Evolutionary conservation across 345 rosid genomes (phyloP), one percentile per base, ranked within the genome.

Genomic region (Passiflora organensis): DNA sequence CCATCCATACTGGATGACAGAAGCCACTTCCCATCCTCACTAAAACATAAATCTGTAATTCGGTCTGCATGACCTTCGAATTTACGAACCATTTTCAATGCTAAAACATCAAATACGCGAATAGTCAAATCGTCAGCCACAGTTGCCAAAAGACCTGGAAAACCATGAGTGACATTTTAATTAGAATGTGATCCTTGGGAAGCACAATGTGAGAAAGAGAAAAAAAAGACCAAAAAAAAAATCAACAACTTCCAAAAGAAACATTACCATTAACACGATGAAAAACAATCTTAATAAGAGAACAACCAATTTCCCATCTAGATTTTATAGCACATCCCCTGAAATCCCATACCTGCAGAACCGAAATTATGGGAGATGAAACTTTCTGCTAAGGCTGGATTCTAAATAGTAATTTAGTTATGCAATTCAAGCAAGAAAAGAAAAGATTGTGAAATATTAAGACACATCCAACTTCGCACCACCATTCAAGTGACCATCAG

Each of bases 21-120:
- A 51, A 93, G 82, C 99, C 99, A 93, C 72, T 93, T 93, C 36
- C 99, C 97, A 77, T 89, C 97, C 68, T 86, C 96, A 46, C 96
- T 86, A 63, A 86, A 93, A 70, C 95, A 93, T 65, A 86, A 17
- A 72, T 86, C 99, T 15, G 91, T 86, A 56, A 86, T 57, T 50
- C 97, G 87, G 67, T 93, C 99, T 28, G 85, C 68, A 46, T 93
- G 99, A 41, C 97, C 99, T 79, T 80, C 87, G 77, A 93, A 93
- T 69, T 84, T 83, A 68, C 99, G 95, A 67, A 86, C 96, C 86
- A 93, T 73, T 77, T 83, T 80, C 66, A 73, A 61, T 12, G 96
- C 76, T 58, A 82, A 81, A 58, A 80, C 91, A 71, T 86, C 95
- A 72, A 76, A 89, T 43, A 93, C 51, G 34, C 88, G 78, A 59